A percentile compares a stretch with the other conserved stretches of the same genome.
Evolutionary conservation across 148 eudicot species (phyloP).

Genomic region (Persicaria tinctoria): DNA sequence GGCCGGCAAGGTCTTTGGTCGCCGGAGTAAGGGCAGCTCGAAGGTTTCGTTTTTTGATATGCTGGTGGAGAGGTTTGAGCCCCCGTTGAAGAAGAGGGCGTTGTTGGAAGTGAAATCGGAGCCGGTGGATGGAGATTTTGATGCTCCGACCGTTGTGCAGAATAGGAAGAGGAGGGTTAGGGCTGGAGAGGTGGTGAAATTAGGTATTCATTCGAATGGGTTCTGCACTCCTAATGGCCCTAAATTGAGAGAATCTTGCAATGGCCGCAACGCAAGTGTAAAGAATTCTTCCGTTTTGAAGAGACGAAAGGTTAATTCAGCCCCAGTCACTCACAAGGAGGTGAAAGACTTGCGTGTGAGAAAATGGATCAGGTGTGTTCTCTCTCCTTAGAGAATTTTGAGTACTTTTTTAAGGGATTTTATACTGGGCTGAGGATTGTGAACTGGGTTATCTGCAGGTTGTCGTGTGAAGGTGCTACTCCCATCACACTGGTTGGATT

Average conservation of each 20-base stretch:
- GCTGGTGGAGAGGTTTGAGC: constrained; percentile 20
- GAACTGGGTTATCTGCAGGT: constrained; percentile 35
- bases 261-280: constrained; percentile 19
- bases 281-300: constrained; percentile 15
- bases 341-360: constrained; percentile 21
- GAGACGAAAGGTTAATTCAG: constrained; percentile 21
- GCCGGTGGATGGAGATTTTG: constrained; percentile 23
- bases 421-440: background rate
- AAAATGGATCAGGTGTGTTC: constrained; percentile 52
- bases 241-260: constrained; percentile 32
- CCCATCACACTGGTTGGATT: constrained; percentile 60
- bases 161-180: constrained; percentile 27
- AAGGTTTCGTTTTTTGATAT: constrained; percentile 17
- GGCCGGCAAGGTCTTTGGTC: background rate
- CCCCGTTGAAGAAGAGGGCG: constrained; percentile 9
- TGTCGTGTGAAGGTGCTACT: constrained; percentile 57
- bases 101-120: constrained; percentile 27
- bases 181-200: constrained; percentile 14
- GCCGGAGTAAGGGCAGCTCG: background rate
- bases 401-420: background rate
- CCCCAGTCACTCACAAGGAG: constrained; percentile 15
- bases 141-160: constrained; percentile 3
- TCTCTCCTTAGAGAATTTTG: background rate
- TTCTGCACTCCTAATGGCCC: constrained; percentile 24
- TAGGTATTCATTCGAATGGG: constrained; percentile 37